Evolutionary conservation across 768 basidiomycete genomes (phyloP).

Genomic region (Termitomyces sp.): DNA sequence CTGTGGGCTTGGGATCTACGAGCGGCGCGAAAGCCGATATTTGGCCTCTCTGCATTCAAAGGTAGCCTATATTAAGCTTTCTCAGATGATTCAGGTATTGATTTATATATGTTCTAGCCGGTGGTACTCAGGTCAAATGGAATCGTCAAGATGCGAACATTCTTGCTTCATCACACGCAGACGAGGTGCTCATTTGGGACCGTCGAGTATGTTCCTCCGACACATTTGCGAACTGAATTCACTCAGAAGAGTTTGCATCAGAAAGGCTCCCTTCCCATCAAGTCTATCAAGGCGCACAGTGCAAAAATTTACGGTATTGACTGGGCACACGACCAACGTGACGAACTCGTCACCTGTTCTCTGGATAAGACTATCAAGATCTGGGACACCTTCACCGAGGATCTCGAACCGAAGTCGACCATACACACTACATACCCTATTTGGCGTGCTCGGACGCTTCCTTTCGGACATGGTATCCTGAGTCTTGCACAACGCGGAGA

Average conservation of each 20-base stretch:
- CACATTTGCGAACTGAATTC: neutral
- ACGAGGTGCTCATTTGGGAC: conserved; percentile 93
- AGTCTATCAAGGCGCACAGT: conserved; percentile 75
- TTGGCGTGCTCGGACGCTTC: conserved; percentile 90
- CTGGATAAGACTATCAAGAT: conserved; percentile 92
- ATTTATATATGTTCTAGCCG: conserved; percentile 53
- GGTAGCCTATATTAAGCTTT: conserved; percentile 22
- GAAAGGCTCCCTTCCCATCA: conserved; percentile 87
- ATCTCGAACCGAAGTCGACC: conserved; percentile 39
- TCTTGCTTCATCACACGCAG: conserved; percentile 86
- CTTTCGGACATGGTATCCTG: conserved; percentile 88
- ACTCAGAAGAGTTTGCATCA: conserved; percentile 26
- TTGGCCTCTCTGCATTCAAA: conserved; percentile 61
- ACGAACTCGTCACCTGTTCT: conserved; percentile 91
- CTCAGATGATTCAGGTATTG: neutral
- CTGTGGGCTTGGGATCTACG: conserved; percentile 93
- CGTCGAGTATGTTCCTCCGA: conserved; percentile 59
- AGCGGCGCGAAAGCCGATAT: conserved; percentile 64
- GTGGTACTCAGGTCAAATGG: conserved; percentile 97
- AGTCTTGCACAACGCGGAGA: conserved; percentile 88
- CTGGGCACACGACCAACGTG: conserved; percentile 77
- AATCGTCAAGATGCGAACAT: conserved; percentile 84
- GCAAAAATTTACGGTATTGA: conserved; percentile 97
- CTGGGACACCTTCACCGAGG: conserved; percentile 53
- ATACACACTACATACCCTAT: conserved; percentile 86